Percentiles rank a stretch among this genome's conserved stretches.
phyloP scores from a whole-genome alignment of 2,329 filamentous ascomycete species.

The Colletotrichum trifolii region DNA sequence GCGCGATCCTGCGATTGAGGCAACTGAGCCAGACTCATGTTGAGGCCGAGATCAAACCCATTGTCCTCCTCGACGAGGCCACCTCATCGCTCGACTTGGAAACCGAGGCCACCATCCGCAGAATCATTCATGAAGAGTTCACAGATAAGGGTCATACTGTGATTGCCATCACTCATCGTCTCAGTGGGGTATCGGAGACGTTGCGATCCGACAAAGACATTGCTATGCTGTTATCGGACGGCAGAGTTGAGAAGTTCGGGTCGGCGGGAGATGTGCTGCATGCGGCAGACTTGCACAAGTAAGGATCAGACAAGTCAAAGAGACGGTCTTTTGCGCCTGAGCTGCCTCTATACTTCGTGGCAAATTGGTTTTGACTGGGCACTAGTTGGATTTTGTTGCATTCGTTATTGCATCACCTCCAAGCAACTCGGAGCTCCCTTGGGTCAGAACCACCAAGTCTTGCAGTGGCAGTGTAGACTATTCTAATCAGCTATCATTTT shows the following conservation, averaged over 20 bases:
- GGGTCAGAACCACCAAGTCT: too few relatives aligned
- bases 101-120: background rate
- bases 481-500: too few relatives aligned
- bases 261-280: background rate
- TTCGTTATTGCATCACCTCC: too few relatives aligned
- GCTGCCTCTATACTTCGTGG: too few relatives aligned
- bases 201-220: background rate
- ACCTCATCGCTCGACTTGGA: background rate
- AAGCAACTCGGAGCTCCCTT: too few relatives aligned
- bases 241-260: background rate
- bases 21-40: background rate
- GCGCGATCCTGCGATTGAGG: slow-evolving; percentile 11
- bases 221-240: background rate
- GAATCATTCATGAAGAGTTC: slow-evolving; percentile 5
- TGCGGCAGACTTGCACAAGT: too few relatives aligned
- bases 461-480: too few relatives aligned
- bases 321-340: too few relatives aligned
- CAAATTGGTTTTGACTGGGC: too few relatives aligned
- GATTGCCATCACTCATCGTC: background rate
- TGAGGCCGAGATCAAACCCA: background rate
- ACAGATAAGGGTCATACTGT: background rate
- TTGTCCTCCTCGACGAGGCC: slow-evolving; percentile 15
- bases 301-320: too few relatives aligned
- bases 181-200: background rate
- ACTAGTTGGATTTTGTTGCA: too few relatives aligned